A percentile compares a stretch with the other conserved stretches of the same genome.
Evolutionary conservation across 768 basidiomycete species (phyloP).

Genomic region (Gymnopilus junonius): DNA sequence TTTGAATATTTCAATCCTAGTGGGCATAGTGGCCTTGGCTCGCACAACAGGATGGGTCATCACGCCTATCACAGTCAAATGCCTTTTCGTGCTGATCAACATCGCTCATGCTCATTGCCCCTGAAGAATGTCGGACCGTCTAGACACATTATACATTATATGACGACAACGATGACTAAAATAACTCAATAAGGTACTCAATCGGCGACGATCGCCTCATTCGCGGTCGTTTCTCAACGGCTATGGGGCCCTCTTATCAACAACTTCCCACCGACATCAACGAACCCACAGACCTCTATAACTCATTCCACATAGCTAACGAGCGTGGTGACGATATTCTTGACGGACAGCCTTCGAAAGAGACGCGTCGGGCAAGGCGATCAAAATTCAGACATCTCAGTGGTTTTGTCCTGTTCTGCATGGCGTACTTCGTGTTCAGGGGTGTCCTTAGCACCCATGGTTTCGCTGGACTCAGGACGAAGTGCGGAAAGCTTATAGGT

Average conservation of each 20-base stretch:
- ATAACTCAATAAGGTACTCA: neutral
- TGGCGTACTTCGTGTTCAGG: constrained; percentile 1
- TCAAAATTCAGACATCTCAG: neutral
- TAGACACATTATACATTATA: neutral
- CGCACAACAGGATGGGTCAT: neutral
- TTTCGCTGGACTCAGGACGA: neutral
- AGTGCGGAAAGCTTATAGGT: neutral
- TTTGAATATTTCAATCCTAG: too few relatives aligned
- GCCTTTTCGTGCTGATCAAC: neutral
- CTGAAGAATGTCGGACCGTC: neutral
- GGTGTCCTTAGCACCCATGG: neutral
- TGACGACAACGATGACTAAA: neutral
- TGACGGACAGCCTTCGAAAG: neutral
- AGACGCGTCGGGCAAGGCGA: neutral
- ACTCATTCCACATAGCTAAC: neutral
- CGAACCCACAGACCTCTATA: neutral
- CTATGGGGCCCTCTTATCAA: neutral
- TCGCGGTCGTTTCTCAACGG: neutral
- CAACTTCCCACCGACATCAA: neutral
- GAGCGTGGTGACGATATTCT: neutral
- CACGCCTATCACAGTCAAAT: neutral
- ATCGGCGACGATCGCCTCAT: neutral
- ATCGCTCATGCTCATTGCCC: too few relatives aligned
- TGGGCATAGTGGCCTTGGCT: neutral
- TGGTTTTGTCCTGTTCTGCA: neutral